Evolutionary conservation across 352 stramenopile genomes (phyloP).

Genomic region (Elongisporangium anandrum): DNA sequence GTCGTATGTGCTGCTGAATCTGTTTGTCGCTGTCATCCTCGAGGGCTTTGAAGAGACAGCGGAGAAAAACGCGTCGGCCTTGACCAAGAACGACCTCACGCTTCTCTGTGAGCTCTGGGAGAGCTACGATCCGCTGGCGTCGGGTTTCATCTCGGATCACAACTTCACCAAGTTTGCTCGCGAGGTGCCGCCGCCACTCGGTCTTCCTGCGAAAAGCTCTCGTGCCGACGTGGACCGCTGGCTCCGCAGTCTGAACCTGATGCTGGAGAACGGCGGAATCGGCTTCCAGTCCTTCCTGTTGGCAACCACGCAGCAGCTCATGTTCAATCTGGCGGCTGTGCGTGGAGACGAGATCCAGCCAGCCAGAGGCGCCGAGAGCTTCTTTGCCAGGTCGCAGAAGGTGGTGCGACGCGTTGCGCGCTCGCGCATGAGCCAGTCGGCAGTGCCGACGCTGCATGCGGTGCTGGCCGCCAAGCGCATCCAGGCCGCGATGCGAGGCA

Average conservation of each 20-base stretch:
- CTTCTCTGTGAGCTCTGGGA: slow-evolving; percentile 27
- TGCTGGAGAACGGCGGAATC: slow-evolving; percentile 22
- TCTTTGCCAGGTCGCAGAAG: slow-evolving; percentile 28
- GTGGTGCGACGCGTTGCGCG: slow-evolving; percentile 11
- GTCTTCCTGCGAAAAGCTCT: slow-evolving; percentile 16
- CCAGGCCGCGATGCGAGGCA: slow-evolving; percentile 19
- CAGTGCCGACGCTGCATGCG: slow-evolving; percentile 14
- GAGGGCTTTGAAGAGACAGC: slow-evolving; percentile 68
- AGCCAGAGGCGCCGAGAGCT: slow-evolving; percentile 9
- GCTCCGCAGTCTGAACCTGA: slow-evolving; percentile 24
- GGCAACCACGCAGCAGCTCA: slow-evolving; percentile 24
- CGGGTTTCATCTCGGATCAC: slow-evolving; percentile 30
- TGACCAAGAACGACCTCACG: slow-evolving; percentile 33
- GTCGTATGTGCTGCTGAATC: slow-evolving; percentile 70
- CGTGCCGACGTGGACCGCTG: slow-evolving; percentile 28
- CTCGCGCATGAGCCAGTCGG: slow-evolving; percentile 10
- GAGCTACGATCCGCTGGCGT: slow-evolving; percentile 25
- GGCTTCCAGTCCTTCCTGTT: slow-evolving; percentile 34
- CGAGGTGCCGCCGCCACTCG: slow-evolving; percentile 31
- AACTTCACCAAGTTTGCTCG: slow-evolving; percentile 33
- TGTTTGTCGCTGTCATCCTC: slow-evolving; percentile 80
- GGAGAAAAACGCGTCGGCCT: slow-evolving; percentile 26
- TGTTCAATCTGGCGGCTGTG: slow-evolving; percentile 20
- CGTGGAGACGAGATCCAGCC: slow-evolving; percentile 23
- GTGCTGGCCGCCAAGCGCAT: slow-evolving; percentile 35